These are phyloP conservation scores for Brassica balearica DNA, from an alignment of 441 rosid genomes.

Conservation along the genomic window DNA sequence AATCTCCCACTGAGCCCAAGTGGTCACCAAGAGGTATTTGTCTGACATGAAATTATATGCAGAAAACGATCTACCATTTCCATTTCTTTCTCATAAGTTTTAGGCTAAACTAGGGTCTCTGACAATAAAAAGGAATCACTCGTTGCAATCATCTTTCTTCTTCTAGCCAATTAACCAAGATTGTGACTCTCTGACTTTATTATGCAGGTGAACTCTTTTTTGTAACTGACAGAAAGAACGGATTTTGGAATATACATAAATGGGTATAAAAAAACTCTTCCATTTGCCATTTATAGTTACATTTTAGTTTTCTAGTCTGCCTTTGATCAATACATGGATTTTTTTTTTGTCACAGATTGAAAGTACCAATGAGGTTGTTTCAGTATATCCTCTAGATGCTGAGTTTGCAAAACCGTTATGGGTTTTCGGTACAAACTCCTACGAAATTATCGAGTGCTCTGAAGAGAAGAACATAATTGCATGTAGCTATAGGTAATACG, in stretches of 20 bases:
- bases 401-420: conserved; percentile 89
- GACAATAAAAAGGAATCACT: not conserved
- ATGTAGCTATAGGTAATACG: conserved; percentile 77
- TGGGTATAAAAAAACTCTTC: conserved; percentile 60
- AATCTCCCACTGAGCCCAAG: conserved; percentile 93
- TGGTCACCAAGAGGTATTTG: conserved; percentile 84
- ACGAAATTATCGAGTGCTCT: conserved; percentile 63
- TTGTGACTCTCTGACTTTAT: conserved; percentile 6
- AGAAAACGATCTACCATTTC: not conserved
- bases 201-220: conserved; percentile 87
- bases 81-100: not conserved
- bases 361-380: conserved; percentile 61
- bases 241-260: conserved; percentile 93
- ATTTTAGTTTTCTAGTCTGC: conserved; percentile 15
- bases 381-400: conserved; percentile 68
- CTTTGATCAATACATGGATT: not conserved
- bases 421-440: conserved; percentile 83
- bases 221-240: conserved; percentile 72
- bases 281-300: conserved; percentile 14
- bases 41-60: conserved; percentile 2
- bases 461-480: conserved; percentile 69
- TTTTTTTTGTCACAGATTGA: conserved; percentile 57
- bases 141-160: not conserved
- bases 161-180: not conserved
- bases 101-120: not conserved